A percentile compares a stretch with the other conserved stretches of the same genome.
phyloP scores from a whole-genome alignment of 805 yeast species.

The Metschnikowia corniflorae region DNA sequence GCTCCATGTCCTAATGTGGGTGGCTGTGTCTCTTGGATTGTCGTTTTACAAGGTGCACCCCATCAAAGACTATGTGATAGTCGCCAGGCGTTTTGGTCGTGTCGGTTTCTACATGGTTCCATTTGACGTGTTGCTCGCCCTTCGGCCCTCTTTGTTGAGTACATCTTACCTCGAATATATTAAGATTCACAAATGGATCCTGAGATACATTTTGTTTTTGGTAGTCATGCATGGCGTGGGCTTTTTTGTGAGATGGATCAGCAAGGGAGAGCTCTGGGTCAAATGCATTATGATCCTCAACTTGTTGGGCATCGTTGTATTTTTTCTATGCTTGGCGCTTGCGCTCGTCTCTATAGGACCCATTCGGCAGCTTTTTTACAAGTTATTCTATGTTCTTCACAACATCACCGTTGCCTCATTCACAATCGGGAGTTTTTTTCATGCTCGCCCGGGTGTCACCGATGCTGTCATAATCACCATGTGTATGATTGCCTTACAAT shows the following conservation, averaged over 20 bases:
- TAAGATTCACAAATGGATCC: constrained; percentile 67
- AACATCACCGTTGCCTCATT: constrained; percentile 46
- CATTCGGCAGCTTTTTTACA: constrained; percentile 49
- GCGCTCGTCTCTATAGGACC: constrained; percentile 45
- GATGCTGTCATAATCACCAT: constrained; percentile 24
- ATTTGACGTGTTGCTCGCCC: constrained; percentile 50
- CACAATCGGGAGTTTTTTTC: constrained; percentile 47
- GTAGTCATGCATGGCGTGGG: constrained; percentile 52
- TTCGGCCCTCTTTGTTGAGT: constrained; percentile 53
- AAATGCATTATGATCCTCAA: constrained; percentile 39
- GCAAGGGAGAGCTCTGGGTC: constrained; percentile 26
- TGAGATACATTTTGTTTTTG: constrained; percentile 49
- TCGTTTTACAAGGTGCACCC: constrained; percentile 32
- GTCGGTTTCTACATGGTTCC: constrained; percentile 57
- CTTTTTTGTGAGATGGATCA: constrained; percentile 47
- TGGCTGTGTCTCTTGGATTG: constrained; percentile 25
- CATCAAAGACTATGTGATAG: constrained; percentile 29
- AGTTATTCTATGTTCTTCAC: constrained; percentile 55
- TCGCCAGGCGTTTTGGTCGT: constrained; percentile 58
- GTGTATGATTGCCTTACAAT: constrained; percentile 32
- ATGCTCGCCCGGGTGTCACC: constrained; percentile 69
- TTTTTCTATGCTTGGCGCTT: constrained; percentile 33
- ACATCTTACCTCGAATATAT: constrained; percentile 51
- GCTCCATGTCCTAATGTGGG: constrained; percentile 35
- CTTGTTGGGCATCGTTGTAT: constrained; percentile 49